These are phyloP conservation scores for Lentinula novae-zelandiae DNA, from an alignment of 1,284 basidiomycete species.

Conservation along the genomic window DNA sequence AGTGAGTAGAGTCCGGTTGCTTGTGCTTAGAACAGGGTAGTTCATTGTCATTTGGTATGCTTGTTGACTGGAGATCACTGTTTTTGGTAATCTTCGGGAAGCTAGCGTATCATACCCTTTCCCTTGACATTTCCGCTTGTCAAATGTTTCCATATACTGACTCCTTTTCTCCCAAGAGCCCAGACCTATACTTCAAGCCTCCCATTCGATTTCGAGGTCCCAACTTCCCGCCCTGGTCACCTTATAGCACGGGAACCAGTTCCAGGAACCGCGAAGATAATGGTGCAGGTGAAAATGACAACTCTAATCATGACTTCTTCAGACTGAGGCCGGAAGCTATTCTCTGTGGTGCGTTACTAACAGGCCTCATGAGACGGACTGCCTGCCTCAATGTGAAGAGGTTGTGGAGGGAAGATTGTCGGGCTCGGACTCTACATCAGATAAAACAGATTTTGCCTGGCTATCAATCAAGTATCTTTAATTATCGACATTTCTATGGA, in stretches of 20 bases:
- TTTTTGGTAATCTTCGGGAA: background rate
- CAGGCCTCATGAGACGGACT: background rate
- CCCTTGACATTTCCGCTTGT: background rate
- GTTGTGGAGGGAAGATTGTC: constrained; percentile 29
- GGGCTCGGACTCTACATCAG: background rate
- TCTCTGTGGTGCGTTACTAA: constrained; percentile 16
- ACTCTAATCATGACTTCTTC: constrained; percentile 47
- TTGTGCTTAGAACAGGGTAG: background rate
- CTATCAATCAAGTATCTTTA: background rate
- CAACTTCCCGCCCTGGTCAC: background rate
- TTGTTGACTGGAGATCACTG: constrained; percentile 2
- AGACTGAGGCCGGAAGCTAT: constrained; percentile 49
- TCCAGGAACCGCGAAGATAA: background rate
- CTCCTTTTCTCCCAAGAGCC: background rate
- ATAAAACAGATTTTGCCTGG: background rate
- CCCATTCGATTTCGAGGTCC: background rate
- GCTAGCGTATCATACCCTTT: background rate
- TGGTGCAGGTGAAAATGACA: background rate
- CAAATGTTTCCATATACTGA: background rate
- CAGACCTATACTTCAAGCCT: constrained; percentile 8
- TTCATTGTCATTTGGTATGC: background rate
- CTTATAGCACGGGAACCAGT: background rate
- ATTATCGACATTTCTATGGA: background rate
- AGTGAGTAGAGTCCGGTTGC: constrained; percentile 24
- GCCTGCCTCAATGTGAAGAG: constrained; percentile 53